Base-by-base conservation (phyloP, 805 yeast genomes). In the Nadsonia fulvescens region DNA sequence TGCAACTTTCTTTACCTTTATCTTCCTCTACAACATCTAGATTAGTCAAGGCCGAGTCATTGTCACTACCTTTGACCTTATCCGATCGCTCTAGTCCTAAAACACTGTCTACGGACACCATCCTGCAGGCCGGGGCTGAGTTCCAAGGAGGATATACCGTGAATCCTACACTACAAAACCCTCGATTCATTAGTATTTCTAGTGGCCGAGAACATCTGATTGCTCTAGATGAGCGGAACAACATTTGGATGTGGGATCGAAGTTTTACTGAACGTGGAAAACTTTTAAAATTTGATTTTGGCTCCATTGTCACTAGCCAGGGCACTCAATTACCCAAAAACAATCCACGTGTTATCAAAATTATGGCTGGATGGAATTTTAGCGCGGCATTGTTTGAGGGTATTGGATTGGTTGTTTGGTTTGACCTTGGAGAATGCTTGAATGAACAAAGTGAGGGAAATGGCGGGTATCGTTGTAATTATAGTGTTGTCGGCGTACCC, bases 281-380 rank as follows among this genome's bases (percentile, higher is more conserved):
- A 18, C 23, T 23, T 14, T 21, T 31, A 20, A 27, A 21, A 18
- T 34, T 29, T 19, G 23, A 23, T 14, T 33, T 33, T 17, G 27
- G 23, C 14, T n/a, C n/a, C n/a, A n/a, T n/a, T n/a, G n/a, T n/a
- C n/a, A n/a, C n/a, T n/a, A n/a, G n/a, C n/a, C n/a, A n/a, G n/a
- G n/a, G n/a, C n/a, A n/a, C n/a, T n/a, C n/a, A n/a, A n/a, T n/a
- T n/a, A n/a, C n/a, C n/a, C n/a, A n/a, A n/a, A n/a, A 18, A 31
- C 9, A 26, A 26, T 13, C 14, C 20, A n/a, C 22, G 16, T 21
- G 30, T 23, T 22, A 33, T 4, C 32, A 37, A 60, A 34, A 58
- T 69, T 6, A 54, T 57, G 8, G 71, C 78, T 10, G 89, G 86
- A 0, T 75, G 86, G 86, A 59, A 63, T 31, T 44, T 60, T 9